A percentile compares a stretch with the other conserved stretches of the same genome.
Evolutionary conservation across 768 basidiomycete species (phyloP).

Genomic region (Candolleomyces aberdarensis): DNA sequence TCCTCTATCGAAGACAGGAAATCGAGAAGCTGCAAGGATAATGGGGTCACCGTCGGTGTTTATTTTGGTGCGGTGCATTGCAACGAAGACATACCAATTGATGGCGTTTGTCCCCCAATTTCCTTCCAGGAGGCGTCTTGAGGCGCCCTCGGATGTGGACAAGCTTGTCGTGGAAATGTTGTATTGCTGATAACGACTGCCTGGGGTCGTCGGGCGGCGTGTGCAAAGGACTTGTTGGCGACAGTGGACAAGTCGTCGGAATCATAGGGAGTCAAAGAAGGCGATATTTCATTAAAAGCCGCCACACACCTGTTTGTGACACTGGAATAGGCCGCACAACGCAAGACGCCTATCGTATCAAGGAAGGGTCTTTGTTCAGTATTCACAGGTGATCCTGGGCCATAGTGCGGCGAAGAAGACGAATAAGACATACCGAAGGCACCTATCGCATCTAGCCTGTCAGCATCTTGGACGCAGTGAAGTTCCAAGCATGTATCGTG

Average conservation of each 20-base stretch:
- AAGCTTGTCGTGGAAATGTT: constrained; percentile 87
- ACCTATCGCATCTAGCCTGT: constrained; percentile 76
- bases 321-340: constrained; percentile 65
- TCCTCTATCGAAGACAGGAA: constrained; percentile 60
- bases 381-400: no score
- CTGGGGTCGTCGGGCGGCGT: constrained; percentile 46
- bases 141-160: constrained; percentile 68
- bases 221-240: constrained; percentile 37
- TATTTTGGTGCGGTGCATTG: neutral
- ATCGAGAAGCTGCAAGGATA: constrained; percentile 49
- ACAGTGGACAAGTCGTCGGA: constrained; percentile 5
- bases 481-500: constrained; percentile 70
- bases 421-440: constrained; percentile 58
- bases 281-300: neutral
- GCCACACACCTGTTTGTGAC: constrained; percentile 44
- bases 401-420: neutral
- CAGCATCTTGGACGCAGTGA: constrained; percentile 80
- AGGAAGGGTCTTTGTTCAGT: constrained; percentile 1
- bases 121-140: constrained; percentile 72
- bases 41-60: neutral
- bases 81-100: constrained; percentile 43
- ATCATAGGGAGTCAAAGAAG: constrained; percentile 7
- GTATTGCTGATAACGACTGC: constrained; percentile 52
- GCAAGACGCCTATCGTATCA: constrained; percentile 48
- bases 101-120: constrained; percentile 70